These are phyloP conservation scores for Solanum tacnaense DNA, from an alignment of 257 asterid species.

Conservation along the genomic window DNA sequence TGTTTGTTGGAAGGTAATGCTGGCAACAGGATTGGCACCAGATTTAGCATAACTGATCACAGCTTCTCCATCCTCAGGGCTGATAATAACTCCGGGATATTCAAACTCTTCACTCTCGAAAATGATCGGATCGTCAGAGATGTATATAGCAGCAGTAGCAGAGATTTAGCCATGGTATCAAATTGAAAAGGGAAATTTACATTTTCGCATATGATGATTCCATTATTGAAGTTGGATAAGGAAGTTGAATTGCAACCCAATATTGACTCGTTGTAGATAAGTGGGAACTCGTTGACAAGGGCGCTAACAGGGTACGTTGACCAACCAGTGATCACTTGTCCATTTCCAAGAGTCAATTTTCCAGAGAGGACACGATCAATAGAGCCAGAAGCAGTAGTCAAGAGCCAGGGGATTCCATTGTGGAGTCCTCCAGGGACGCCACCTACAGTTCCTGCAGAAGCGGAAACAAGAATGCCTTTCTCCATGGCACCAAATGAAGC, in stretches of 20 bases:
- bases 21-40: slow-evolving; percentile 19
- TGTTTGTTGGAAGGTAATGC: slow-evolving; percentile 41
- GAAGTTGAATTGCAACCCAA: slow-evolving; percentile 33
- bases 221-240: slow-evolving; percentile 5
- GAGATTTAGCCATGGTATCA: background rate
- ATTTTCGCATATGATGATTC: slow-evolving; percentile 23
- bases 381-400: slow-evolving; percentile 42
- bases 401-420: slow-evolving; percentile 52
- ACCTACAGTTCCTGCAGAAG: slow-evolving; percentile 49
- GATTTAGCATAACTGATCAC: slow-evolving; percentile 28
- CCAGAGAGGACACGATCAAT: slow-evolving; percentile 44
- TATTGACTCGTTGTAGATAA: slow-evolving; percentile 23
- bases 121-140: slow-evolving; percentile 20
- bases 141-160: slow-evolving; percentile 22
- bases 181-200: slow-evolving; percentile 7
- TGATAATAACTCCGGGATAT: slow-evolving; percentile 33
- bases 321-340: slow-evolving; percentile 30
- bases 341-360: slow-evolving; percentile 23
- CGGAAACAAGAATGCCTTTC: slow-evolving; percentile 47
- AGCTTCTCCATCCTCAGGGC: slow-evolving; percentile 12
- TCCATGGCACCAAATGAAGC: slow-evolving; percentile 57
- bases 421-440: slow-evolving; percentile 10
- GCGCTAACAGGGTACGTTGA: slow-evolving; percentile 30
- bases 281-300: slow-evolving; percentile 16
- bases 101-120: slow-evolving; percentile 12